Conservation (phyloP, 208 protist genomes). For the Acanthamoeba quina region DNA sequence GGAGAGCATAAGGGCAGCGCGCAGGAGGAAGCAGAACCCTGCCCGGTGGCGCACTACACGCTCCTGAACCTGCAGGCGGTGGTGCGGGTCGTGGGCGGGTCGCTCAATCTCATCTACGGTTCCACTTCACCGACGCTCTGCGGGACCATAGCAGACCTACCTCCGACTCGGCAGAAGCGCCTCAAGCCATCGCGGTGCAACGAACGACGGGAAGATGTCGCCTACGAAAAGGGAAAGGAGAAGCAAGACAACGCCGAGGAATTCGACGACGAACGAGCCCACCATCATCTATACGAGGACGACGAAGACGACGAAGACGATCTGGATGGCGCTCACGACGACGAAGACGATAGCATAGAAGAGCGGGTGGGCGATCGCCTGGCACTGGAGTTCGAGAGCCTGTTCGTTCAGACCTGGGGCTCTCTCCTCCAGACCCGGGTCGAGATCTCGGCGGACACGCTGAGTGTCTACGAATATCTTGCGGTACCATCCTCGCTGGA, state of each 20-base stretch:
- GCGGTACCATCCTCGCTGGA: neutral
- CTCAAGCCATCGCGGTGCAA: neutral
- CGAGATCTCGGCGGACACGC: conserved; percentile 7
- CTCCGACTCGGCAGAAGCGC: neutral
- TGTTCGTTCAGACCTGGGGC: conserved; percentile 15
- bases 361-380: conserved; percentile 49
- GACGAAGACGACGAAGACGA: neutral
- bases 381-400: conserved; percentile 20
- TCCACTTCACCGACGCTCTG: conserved; percentile 27
- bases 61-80: conserved; percentile 38
- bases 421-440: conserved; percentile 14
- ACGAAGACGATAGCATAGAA: neutral
- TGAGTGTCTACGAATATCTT: conserved; percentile 19
- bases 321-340: neutral
- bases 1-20: neutral
- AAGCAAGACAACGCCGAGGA: neutral
- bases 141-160: neutral
- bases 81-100: conserved; percentile 24
- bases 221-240: neutral
- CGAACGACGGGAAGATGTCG: neutral
- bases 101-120: conserved; percentile 51
- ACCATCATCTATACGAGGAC: neutral
- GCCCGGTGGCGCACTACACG: neutral
- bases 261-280: neutral
- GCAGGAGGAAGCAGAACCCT: neutral